phyloP scores from a whole-genome alignment of 2,329 filamentous ascomycete species.

The Microsporum ferrugineum region DNA sequence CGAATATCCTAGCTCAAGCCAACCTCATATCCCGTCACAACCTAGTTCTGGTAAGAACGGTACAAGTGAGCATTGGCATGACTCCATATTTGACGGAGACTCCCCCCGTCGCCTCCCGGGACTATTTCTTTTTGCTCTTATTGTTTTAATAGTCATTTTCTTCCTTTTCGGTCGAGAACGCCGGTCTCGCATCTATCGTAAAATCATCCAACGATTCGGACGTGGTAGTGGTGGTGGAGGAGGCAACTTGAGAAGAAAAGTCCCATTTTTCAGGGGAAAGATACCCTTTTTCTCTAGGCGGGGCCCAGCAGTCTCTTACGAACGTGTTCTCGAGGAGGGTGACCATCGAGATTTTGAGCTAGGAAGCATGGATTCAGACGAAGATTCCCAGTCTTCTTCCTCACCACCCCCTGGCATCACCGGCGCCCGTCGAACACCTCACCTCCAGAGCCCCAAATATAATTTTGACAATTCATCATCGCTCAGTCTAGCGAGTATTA shows the following conservation, averaged over 20 bases:
- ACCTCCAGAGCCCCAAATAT: slow-evolving; percentile 27
- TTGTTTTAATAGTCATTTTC: slow-evolving; percentile 58
- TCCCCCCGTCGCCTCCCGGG: slow-evolving; percentile 60
- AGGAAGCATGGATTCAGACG: slow-evolving; percentile 48
- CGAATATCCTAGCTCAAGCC: slow-evolving; percentile 43
- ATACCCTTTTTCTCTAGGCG: slow-evolving; percentile 24
- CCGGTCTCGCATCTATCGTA: slow-evolving; percentile 49
- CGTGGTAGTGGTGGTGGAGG: slow-evolving; percentile 32
- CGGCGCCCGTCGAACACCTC: slow-evolving; percentile 22
- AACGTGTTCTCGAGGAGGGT: slow-evolving; percentile 75
- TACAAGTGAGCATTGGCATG: slow-evolving; percentile 46
- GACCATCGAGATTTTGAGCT: slow-evolving; percentile 61
- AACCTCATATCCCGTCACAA: slow-evolving; percentile 39
- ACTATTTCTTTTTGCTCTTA: slow-evolving; percentile 63
- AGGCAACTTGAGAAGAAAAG: slow-evolving; percentile 19
- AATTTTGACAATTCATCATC: slow-evolving; percentile 32
- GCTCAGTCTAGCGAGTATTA: slow-evolving; percentile 25
- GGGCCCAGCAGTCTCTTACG: slow-evolving; percentile 48
- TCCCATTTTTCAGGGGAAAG: slow-evolving; percentile 48
- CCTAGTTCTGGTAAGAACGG: slow-evolving; percentile 19
- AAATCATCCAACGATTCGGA: slow-evolving; percentile 31
- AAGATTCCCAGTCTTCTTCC: slow-evolving; percentile 51
- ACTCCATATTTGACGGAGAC: slow-evolving; percentile 52
- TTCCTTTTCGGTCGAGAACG: slow-evolving; percentile 71
- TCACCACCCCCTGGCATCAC: slow-evolving; percentile 39